These are phyloP conservation scores for Gentiana macrophylla DNA, from an alignment of 257 asterid species.

Conservation along the genomic window DNA sequence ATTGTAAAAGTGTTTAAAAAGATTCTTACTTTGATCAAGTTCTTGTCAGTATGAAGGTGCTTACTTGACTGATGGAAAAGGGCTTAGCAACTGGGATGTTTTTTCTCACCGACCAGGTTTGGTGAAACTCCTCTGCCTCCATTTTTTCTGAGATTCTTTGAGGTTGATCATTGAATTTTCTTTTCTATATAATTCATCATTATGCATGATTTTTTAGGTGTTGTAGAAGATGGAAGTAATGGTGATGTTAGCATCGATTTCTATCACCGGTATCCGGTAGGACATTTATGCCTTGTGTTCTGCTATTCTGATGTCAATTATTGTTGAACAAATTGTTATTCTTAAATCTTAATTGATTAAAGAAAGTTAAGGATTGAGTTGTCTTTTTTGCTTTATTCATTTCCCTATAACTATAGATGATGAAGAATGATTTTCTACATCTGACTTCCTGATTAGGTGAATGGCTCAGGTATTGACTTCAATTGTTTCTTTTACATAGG, in stretches of 20 bases:
- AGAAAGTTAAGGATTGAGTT: too few species aligned
- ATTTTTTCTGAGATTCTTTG: neutral
- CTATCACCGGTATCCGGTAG: slow-evolving; percentile 23
- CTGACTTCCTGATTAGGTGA: too few species aligned
- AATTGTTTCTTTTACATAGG: slow-evolving; percentile 18
- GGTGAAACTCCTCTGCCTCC: slow-evolving; percentile 5
- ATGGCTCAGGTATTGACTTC: too few species aligned
- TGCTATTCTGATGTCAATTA: too few species aligned
- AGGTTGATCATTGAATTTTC: neutral
- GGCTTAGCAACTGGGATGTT: slow-evolving; percentile 14
- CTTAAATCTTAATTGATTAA: too few species aligned
- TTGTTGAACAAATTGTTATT: too few species aligned
- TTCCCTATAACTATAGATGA: too few species aligned
- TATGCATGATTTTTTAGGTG: neutral
- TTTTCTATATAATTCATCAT: neutral
- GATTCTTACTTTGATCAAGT: neutral
- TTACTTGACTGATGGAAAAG: slow-evolving; percentile 9
- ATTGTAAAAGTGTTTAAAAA: neutral
- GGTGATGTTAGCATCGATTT: slow-evolving; percentile 27
- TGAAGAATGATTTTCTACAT: too few species aligned
- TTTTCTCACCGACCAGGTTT: slow-evolving; percentile 18
- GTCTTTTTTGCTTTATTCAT: too few species aligned
- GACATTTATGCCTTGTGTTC: neutral
- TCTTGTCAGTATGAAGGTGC: slow-evolving; percentile 34
- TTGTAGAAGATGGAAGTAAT: slow-evolving; percentile 7